These are phyloP conservation scores for Pezicula neosporulosa DNA, from an alignment of 2,329 filamentous ascomycete genomes.

Conservation along the genomic window DNA sequence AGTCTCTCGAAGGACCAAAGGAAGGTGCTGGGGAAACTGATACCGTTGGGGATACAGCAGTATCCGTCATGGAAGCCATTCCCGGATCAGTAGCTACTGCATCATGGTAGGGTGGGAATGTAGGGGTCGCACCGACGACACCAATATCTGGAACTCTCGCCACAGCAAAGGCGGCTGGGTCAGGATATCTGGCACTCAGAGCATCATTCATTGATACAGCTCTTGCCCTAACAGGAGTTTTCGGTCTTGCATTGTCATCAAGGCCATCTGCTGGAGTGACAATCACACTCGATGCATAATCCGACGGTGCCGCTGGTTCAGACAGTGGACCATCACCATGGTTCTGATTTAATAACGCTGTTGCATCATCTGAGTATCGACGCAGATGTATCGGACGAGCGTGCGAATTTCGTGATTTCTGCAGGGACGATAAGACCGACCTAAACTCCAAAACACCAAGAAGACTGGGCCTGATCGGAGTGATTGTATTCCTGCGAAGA, in stretches of 20 bases:
- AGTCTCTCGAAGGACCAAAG: slow-evolving; percentile 17
- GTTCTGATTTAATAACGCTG: slow-evolving; percentile 5
- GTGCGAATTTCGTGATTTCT: slow-evolving; percentile 75
- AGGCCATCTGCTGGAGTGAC: slow-evolving; percentile 33
- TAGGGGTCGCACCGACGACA: slow-evolving; percentile 35
- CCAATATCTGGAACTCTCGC: slow-evolving; percentile 25
- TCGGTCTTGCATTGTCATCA: slow-evolving; percentile 10
- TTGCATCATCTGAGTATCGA: slow-evolving; percentile 62
- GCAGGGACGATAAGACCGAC: slow-evolving; percentile 82
- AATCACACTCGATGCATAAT: slow-evolving; percentile 31
- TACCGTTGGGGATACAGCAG: slow-evolving; percentile 30
- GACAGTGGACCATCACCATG: slow-evolving; percentile 38
- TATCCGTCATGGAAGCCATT: slow-evolving; percentile 20
- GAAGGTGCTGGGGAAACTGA: slow-evolving; percentile 24
- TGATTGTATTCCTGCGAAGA: slow-evolving; percentile 69
- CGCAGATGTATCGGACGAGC: slow-evolving; percentile 66
- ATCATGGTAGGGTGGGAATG: slow-evolving; percentile 28
- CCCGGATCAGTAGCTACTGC: slow-evolving; percentile 11
- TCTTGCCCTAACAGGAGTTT: slow-evolving; percentile 15
- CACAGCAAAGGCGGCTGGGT: slow-evolving; percentile 21
- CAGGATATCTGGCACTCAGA: slow-evolving; percentile 3
- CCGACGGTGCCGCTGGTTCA: slow-evolving; percentile 35
- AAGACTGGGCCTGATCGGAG: slow-evolving; percentile 86
- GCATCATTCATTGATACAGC: slow-evolving; percentile 29
- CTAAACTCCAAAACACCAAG: slow-evolving; percentile 93